These are phyloP conservation scores for Colletotrichum gloeosporioides DNA, from an alignment of 2,329 filamentous ascomycete genomes.

Conservation along the genomic window DNA sequence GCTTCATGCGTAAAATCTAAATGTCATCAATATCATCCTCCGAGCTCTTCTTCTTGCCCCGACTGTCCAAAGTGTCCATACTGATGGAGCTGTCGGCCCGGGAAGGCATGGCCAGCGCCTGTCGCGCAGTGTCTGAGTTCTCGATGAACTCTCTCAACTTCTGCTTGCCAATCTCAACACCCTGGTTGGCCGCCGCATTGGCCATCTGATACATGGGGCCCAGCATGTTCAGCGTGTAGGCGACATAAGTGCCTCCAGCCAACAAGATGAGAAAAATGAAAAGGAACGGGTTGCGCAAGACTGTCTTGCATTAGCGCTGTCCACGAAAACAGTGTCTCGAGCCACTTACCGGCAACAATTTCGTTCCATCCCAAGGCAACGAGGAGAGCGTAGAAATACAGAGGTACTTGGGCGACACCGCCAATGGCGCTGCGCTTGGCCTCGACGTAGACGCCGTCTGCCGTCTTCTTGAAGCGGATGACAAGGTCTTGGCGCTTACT, in stretches of 20 bases:
- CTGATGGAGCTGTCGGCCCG: constrained; percentile 54
- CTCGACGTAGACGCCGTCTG: constrained; percentile 96
- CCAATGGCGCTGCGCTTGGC: constrained; percentile 97
- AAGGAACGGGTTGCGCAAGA: constrained; percentile 91
- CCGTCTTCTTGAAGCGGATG: constrained; percentile 96
- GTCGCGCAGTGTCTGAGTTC: constrained; percentile 81
- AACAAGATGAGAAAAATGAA: constrained; percentile 86
- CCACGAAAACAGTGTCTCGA: not conserved
- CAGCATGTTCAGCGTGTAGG: constrained; percentile 92
- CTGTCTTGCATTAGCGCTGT: constrained; percentile 50
- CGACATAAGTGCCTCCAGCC: constrained; percentile 81
- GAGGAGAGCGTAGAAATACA: constrained; percentile 92
- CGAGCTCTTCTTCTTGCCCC: constrained; percentile 55
- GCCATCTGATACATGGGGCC: constrained; percentile 96
- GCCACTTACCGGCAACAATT: constrained; percentile 83
- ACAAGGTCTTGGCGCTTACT: constrained; percentile 89
- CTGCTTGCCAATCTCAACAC: constrained; percentile 89
- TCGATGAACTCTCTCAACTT: constrained; percentile 89
- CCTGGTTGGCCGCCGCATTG: constrained; percentile 86
- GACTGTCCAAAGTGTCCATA: constrained; percentile 65
- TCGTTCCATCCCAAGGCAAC: constrained; percentile 98
- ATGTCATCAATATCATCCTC: constrained; percentile 66
- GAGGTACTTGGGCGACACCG: constrained; percentile 88
- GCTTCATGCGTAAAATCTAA: constrained; percentile 31
- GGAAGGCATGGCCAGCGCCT: constrained; percentile 79